Percentiles rank a stretch among this genome's conserved stretches.
These are phyloP conservation scores for Sequoiadendron giganteum DNA, from an alignment of 75 land plant species.

Conservation along the genomic window DNA sequence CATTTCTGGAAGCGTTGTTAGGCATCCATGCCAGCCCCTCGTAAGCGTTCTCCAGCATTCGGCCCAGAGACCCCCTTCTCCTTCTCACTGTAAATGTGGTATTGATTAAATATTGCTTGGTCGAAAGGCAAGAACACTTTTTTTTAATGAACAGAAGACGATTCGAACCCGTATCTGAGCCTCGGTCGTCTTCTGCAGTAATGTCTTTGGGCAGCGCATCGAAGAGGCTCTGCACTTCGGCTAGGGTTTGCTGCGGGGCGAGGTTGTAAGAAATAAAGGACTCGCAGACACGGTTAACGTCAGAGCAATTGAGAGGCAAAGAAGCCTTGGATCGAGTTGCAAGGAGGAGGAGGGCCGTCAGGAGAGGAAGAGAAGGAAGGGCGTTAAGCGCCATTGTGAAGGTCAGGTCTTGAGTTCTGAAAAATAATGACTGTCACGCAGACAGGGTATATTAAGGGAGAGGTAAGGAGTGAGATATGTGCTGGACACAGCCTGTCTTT, in stretches of 20 bases:
- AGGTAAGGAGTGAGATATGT: not conserved
- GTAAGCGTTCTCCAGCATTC: constrained; percentile 34
- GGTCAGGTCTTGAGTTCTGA: no score
- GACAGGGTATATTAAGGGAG: not conserved
- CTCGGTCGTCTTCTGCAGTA: constrained; percentile 26
- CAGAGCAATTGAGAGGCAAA: constrained; percentile 54
- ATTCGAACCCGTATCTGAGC: not conserved
- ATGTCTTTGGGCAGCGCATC: constrained; percentile 54
- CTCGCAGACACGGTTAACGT: constrained; percentile 54
- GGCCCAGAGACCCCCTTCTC: constrained; percentile 20
- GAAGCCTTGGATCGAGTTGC: not conserved
- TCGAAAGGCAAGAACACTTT: constrained; percentile 62
- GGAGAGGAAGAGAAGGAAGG: not conserved
- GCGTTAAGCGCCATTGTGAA: not conserved
- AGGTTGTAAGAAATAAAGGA: constrained; percentile 58
- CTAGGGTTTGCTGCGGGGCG: constrained; percentile 24
- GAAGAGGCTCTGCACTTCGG: constrained; percentile 56
- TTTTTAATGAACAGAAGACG: constrained; percentile 42
- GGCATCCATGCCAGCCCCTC: constrained; percentile 35
- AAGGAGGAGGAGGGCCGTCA: not conserved
- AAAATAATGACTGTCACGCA: not conserved
- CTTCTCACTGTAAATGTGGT: constrained; percentile 53
- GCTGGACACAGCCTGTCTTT: not conserved
- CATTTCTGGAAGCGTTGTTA: constrained; percentile 23
- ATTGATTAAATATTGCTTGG: constrained; percentile 44